Evolutionary conservation across 73 alveolate species (phyloP).

Genomic region (Paramecium primaurelia): DNA sequence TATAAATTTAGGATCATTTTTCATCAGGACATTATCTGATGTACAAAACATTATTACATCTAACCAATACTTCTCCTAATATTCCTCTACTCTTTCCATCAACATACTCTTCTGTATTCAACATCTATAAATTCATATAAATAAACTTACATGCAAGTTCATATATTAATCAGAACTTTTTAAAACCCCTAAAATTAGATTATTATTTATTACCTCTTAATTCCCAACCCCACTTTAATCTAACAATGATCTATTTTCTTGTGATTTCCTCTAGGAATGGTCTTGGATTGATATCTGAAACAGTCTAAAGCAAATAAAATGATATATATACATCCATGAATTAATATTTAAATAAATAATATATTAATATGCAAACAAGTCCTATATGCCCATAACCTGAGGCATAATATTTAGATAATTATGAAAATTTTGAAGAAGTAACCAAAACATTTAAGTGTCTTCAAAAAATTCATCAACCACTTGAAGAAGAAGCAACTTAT

Average conservation of each 20-base stretch:
- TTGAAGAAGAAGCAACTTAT: conserved; percentile 58
- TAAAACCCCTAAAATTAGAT: conserved; percentile 25
- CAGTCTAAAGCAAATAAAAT: not conserved
- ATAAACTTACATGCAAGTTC: conserved; percentile 65
- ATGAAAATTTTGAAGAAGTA: conserved; percentile 41
- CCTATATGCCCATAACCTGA: not conserved
- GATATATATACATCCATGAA: conserved; percentile 16
- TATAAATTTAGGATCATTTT: not conserved
- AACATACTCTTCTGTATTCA: conserved; percentile 69
- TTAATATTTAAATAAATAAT: conserved; percentile 21
- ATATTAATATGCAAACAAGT: conserved; percentile 6
- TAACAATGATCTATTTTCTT: conserved; percentile 62
- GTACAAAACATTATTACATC: conserved; percentile 73
- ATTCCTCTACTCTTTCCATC: conserved; percentile 68
- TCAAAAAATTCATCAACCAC: not conserved
- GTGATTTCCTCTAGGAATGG: conserved; percentile 68
- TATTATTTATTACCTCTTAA: conserved; percentile 37
- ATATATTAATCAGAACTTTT: conserved; percentile 60
- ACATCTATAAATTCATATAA: not conserved
- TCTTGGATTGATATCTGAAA: conserved; percentile 60
- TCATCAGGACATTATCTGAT: conserved; percentile 48
- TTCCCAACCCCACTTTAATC: conserved; percentile 77
- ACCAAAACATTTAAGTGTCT: not conserved
- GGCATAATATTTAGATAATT: conserved; percentile 16
- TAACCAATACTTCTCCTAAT: conserved; percentile 68